Percentiles rank a stretch among this genome's conserved stretches.
Conservation (phyloP, 208 protist species). For the Leptomonas seymouri region DNA sequence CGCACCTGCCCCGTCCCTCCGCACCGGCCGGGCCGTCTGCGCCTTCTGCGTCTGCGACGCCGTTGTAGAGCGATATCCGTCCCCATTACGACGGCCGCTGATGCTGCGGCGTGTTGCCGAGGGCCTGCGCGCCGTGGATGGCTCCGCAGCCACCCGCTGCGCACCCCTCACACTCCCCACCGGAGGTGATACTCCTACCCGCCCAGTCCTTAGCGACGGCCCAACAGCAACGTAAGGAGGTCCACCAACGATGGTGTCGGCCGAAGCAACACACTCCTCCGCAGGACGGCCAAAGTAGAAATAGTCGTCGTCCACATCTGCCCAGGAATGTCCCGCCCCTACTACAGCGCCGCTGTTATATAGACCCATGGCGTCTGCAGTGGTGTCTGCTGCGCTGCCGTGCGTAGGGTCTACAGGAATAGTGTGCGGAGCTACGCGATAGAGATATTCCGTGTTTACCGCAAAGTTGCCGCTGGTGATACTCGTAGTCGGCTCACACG, state of each 20-base stretch:
- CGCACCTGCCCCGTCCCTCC: conserved; percentile 17
- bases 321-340: conserved; percentile 24
- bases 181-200: conserved; percentile 39
- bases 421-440: conserved; percentile 12
- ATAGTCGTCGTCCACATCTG: conserved; percentile 78
- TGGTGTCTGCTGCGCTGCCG: not conserved
- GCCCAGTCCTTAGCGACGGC: not conserved
- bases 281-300: conserved; percentile 76
- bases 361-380: conserved; percentile 39
- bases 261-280: conserved; percentile 6
- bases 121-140: not conserved
- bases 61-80: conserved; percentile 20
- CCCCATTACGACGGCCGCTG: conserved; percentile 1
- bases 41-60: conserved; percentile 27
- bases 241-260: not conserved
- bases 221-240: conserved; percentile 13
- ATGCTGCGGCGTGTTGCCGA: conserved; percentile 4
- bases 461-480: conserved; percentile 61
- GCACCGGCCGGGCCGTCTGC: conserved; percentile 19
- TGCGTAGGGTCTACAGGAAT: conserved; percentile 14
- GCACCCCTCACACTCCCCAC: conserved; percentile 48
- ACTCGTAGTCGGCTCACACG: conserved; percentile 41
- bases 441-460: conserved; percentile 57
- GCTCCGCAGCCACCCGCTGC: conserved; percentile 39
- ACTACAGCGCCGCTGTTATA: conserved; percentile 17